phyloP scores from a whole-genome alignment of 345 rosid species.

The Corchorus olitorius region DNA sequence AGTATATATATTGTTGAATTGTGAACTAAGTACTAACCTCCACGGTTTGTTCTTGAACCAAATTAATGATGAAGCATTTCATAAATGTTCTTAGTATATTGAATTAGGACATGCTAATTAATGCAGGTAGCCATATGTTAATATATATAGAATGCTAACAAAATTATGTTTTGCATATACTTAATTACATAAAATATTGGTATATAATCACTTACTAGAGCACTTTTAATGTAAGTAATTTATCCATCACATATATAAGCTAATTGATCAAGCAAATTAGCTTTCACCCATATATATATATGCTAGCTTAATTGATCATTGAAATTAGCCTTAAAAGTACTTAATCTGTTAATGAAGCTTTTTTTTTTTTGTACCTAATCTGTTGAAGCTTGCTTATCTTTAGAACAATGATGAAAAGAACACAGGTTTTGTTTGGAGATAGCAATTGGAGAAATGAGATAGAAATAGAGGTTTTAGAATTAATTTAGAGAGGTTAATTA shows the following conservation, averaged over 20 bases:
- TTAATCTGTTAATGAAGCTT: background rate
- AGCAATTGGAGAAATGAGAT: background rate
- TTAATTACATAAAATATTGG: background rate
- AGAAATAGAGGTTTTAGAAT: background rate
- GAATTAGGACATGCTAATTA: background rate
- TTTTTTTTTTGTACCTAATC: background rate
- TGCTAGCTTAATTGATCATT: background rate
- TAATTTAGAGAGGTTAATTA: background rate
- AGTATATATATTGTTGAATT: background rate
- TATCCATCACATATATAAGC: no score
- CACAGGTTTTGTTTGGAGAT: background rate
- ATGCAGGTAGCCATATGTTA: no score
- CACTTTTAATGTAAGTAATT: no score
- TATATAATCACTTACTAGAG: background rate
- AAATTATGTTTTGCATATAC: background rate
- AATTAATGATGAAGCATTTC: background rate
- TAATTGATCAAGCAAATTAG: background rate
- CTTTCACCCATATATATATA: background rate
- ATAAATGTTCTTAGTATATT: background rate
- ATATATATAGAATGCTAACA: no score
- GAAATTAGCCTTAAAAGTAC: background rate
- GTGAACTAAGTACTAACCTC: background rate
- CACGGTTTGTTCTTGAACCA: background rate
- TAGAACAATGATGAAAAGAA: background rate
- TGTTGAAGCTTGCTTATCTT: background rate